Evolutionary conservation across 208 protist species (phyloP), one percentile per base, ranked within the genome.

Genomic region (Trypanosoma theileri): DNA sequence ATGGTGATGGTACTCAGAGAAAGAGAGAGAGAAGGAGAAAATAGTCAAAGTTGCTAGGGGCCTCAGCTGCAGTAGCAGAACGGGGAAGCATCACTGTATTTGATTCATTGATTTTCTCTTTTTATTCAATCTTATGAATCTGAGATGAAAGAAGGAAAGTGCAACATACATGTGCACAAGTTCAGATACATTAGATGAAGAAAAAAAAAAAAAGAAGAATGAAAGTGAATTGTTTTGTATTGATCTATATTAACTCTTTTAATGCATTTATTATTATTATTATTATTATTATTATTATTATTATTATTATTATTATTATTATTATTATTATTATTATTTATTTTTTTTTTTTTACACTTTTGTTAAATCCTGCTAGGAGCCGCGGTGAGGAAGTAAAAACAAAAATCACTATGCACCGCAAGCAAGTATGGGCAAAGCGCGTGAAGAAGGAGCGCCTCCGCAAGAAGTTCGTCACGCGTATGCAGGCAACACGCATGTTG

Each of bases 381-480:
- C 28, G 28, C 28, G 28, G 28, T 35, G 28, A 35, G 28, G 28
- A 35, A 35, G 4, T 6, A 8, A 35, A 57, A 45, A 28, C 7
- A 56, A 35, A 44, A 51, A 71, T 35, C 28, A 35, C 28, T 35
- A 77, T 77, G 60, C 91, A 96, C 60, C 77, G 84, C 61, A 96
- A 96, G 64, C 88, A 96, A 60, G 82, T 80, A 16, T 96, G 91
- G 91, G 71, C 91, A 26, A 95, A 95, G 80, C 88, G 89, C 16
- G 89, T 94, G 54, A 89, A 86, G 82, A 91, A 89, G 72, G 90
- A 97, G 78, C 82, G 88, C 66, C 91, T 93, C 69, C 95, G 96
- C 75, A 89, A 88, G 79, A 94, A 93, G 73, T 99, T 96, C 73
- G 79, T 98, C 17, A 97, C 93, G 19, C 85, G 96, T 44, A 96